Percentiles rank a stretch among this genome's conserved stretches.
These are phyloP conservation scores for Solanum tacnaense DNA, from an alignment of 257 asterid genomes.

Conservation along the genomic window DNA sequence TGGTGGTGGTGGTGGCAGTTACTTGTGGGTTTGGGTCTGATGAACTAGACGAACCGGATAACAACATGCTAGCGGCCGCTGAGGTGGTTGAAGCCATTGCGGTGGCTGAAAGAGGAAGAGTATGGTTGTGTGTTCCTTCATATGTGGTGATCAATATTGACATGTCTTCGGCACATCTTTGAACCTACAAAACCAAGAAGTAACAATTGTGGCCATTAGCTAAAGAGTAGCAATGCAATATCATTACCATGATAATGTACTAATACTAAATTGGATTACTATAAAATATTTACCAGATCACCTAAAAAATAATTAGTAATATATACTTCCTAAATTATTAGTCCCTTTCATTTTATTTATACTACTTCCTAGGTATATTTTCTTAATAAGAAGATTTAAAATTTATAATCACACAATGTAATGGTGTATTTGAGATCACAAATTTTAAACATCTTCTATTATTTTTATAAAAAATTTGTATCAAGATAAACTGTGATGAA, in stretches of 20 bases:
- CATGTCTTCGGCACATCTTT: constrained; percentile 87
- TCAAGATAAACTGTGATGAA: background rate
- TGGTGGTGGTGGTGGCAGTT: background rate
- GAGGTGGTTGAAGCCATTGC: constrained; percentile 91
- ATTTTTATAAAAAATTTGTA: background rate
- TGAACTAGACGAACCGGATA: constrained; percentile 59
- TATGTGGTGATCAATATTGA: constrained; percentile 83
- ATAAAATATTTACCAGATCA: background rate
- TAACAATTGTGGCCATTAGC: background rate
- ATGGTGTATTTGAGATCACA: background rate
- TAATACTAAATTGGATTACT: background rate
- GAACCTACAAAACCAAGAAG: constrained; percentile 39
- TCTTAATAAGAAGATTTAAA: background rate
- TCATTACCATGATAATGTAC: background rate
- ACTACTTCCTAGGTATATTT: background rate
- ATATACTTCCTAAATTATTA: no score
- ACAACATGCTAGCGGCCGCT: constrained; percentile 61
- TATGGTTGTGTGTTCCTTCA: constrained; percentile 93
- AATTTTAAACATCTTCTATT: background rate
- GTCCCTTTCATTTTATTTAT: background rate
- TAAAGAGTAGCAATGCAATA: background rate
- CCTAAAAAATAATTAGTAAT: no score
- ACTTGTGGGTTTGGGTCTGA: constrained; percentile 3
- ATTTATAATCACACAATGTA: background rate
- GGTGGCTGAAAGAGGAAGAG: constrained; percentile 76